Conservation (phyloP, 371 early-diverging fungal species). For the Globomyces sp. region DNA sequence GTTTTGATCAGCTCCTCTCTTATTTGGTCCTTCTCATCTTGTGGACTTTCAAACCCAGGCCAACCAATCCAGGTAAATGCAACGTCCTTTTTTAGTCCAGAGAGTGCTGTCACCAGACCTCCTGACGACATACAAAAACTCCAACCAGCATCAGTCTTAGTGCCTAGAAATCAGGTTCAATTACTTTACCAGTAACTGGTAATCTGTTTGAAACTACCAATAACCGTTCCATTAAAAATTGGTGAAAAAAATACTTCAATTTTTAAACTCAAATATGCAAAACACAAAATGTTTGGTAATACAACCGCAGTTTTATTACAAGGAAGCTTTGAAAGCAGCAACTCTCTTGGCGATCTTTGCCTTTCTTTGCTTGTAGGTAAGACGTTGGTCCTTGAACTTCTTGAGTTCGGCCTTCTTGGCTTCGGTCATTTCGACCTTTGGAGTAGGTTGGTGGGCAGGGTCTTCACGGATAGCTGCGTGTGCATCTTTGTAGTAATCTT, state of each 20-base stretch:
- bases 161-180: constrained; percentile 17
- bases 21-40: constrained; percentile 77
- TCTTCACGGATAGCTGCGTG: constrained; percentile 94
- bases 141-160: constrained; percentile 62
- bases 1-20: constrained; percentile 69
- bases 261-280: background rate
- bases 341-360: constrained; percentile 90
- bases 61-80: constrained; percentile 99
- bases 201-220: constrained; percentile 99
- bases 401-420: constrained; percentile 55
- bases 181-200: constrained; percentile 83
- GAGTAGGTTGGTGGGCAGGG: constrained; percentile 71
- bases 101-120: constrained; percentile 96
- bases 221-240: constrained; percentile 36
- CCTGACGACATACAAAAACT: constrained; percentile 91
- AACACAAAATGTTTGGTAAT: background rate
- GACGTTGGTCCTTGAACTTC: constrained; percentile 63
- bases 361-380: constrained; percentile 88
- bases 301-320: background rate
- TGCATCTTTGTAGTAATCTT: constrained; percentile 94
- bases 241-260: too few species aligned
- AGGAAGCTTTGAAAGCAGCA: constrained; percentile 56
- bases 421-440: constrained; percentile 66
- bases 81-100: constrained; percentile 92
- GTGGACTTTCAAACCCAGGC: constrained; percentile 76